Evolutionary conservation across 805 yeast species (phyloP), one percentile per base, ranked within the genome.

Genomic region (Candida nemodendra): DNA sequence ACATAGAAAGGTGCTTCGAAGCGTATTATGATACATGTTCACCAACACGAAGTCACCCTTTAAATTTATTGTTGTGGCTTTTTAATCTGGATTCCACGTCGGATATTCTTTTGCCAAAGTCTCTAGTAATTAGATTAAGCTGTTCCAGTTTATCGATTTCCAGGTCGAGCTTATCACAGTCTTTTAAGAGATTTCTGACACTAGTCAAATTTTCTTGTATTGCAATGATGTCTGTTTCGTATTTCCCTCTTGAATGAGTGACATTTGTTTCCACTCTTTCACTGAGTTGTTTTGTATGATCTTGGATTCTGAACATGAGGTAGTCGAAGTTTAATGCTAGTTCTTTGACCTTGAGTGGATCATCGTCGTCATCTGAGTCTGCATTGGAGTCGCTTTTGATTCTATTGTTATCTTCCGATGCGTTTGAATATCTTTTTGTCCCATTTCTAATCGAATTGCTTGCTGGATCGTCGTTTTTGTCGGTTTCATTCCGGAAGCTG

Each of bases 271-370:
- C 56, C 2, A 64, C 57, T 30, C 50, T 48, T 25, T 58, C 56
- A 9, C 63, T 48, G n/a, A 64, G 57, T 2, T 66, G 61, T 16
- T 69, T 60, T 5, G 83, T 69, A 36, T 72, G 69, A 43, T 79
- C 84, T 31, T 72, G 70, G 34, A 84, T 79, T 53, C 76, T 78
- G 61, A 66, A 80, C 54, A 83, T 55, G 27, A 84, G 57, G 48
- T 81, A 80, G 50, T 84, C 91, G 54, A 74, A 83, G 36, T 72
- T 74, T 17, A 81, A 64, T 0, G 84, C 76, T 29, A 84, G 61
- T 39, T 73, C 69, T 48, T 77, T 74, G 13, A 84, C 69, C 9
- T 79, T 76, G 18, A 84, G 61, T 1, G 88, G 87, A 57, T 84
- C 90, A 17, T 71, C 75, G 4, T 60, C 65, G 12, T 41, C 48